Evolutionary conservation across 1,284 basidiomycete species (phyloP).

Genomic region (Exobasidium rhododendri): DNA sequence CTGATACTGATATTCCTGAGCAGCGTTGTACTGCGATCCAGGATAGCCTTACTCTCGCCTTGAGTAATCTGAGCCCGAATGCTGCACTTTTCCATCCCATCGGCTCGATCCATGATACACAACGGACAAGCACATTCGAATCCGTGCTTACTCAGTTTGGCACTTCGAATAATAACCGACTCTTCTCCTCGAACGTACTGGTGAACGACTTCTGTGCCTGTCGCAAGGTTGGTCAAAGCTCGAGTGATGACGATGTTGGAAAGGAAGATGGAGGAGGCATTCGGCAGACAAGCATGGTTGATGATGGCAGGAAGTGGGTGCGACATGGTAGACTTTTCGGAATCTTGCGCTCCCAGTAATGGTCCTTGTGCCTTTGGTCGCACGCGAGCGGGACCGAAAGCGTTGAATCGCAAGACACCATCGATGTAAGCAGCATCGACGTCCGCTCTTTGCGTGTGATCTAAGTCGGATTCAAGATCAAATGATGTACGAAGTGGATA

Average conservation of each 20-base stretch:
- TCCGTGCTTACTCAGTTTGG: conserved; percentile 48
- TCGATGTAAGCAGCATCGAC: conserved; percentile 48
- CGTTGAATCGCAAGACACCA: conserved; percentile 53
- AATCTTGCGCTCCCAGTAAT: background rate
- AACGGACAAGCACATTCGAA: conserved; percentile 47
- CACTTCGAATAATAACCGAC: conserved; percentile 32
- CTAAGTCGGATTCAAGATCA: background rate
- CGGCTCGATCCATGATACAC: conserved; percentile 39
- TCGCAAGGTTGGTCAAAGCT: conserved; percentile 37
- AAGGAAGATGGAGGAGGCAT: conserved; percentile 52
- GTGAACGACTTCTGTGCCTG: conserved; percentile 52
- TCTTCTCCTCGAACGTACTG: conserved; percentile 51
- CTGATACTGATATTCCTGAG: conserved; percentile 25
- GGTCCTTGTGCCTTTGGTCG: conserved; percentile 21
- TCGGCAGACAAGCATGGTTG: conserved; percentile 52
- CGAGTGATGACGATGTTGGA: conserved; percentile 50
- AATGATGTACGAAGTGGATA: conserved; percentile 28
- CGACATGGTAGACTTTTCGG: conserved; percentile 43
- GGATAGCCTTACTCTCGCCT: conserved; percentile 35
- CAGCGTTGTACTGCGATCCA: conserved; percentile 43
- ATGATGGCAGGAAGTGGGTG: conserved; percentile 53
- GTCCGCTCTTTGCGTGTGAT: background rate
- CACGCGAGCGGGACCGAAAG: conserved; percentile 43
- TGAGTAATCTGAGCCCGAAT: conserved; percentile 32
- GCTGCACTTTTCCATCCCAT: conserved; percentile 26